These are phyloP conservation scores for Geoglossum cookeanum DNA, from an alignment of 2,329 filamentous ascomycete genomes.

Conservation along the genomic window DNA sequence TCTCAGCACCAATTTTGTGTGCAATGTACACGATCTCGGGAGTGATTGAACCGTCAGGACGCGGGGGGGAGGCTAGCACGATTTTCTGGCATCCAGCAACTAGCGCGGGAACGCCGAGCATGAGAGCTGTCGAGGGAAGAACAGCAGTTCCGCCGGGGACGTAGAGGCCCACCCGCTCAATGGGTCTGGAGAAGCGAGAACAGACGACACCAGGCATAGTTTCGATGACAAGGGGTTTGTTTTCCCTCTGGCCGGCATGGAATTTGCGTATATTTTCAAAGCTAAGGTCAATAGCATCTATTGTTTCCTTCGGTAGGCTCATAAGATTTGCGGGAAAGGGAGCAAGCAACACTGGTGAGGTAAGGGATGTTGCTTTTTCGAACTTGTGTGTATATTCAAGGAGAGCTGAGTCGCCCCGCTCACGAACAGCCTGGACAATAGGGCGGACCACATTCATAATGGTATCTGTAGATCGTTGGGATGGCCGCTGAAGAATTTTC, in stretches of 20 bases:
- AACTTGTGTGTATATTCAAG: slow-evolving; percentile 95
- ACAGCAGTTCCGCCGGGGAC: slow-evolving; percentile 92
- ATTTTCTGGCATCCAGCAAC: slow-evolving; percentile 94
- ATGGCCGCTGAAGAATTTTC: slow-evolving; percentile 66
- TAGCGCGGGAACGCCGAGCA: slow-evolving; percentile 95
- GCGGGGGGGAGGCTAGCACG: slow-evolving; percentile 77
- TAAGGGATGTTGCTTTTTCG: slow-evolving; percentile 83
- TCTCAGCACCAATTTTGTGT: slow-evolving; percentile 89
- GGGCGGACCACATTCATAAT: slow-evolving; percentile 82
- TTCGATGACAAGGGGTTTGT: slow-evolving; percentile 67
- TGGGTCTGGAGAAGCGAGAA: slow-evolving; percentile 78
- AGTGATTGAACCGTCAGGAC: slow-evolving; percentile 73
- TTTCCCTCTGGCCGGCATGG: slow-evolving; percentile 77
- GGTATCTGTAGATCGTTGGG: slow-evolving; percentile 82
- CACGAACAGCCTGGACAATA: slow-evolving; percentile 74
- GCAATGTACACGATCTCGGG: slow-evolving; percentile 96
- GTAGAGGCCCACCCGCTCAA: slow-evolving; percentile 91
- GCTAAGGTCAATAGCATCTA: slow-evolving; percentile 78
- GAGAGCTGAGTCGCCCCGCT: slow-evolving; percentile 69
- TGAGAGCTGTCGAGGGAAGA: slow-evolving; percentile 88
- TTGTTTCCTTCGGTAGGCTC: slow-evolving; percentile 66
- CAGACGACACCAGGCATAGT: slow-evolving; percentile 96
- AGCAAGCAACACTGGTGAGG: slow-evolving; percentile 71
- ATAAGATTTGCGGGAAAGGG: slow-evolving; percentile 76
- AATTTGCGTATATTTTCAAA: slow-evolving; percentile 92